Evolutionary conservation across 371 early-diverging fungal species (phyloP), one percentile per base, ranked within the genome.

Genomic region (Batkoa obscura): DNA sequence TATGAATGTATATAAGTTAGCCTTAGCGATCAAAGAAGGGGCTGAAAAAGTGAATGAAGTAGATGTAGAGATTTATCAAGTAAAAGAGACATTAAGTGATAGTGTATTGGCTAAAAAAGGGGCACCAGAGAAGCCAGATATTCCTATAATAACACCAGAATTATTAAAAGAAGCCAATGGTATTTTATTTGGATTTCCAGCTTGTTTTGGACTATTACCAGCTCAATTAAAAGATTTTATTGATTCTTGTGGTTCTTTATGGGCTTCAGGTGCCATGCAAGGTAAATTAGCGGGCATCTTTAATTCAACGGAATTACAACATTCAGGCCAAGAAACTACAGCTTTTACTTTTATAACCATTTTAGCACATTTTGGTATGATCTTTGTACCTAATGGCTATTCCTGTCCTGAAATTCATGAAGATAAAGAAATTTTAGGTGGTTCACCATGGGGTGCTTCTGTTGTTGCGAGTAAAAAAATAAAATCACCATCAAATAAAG

Each of bases 321-420:
- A 76, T 58, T 86, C 85, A 47, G 88, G 88, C 3, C 82, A 83
- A 59, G 90, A 89, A 63, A 79, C 83, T 3, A 85, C 87, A 0
- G 79, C 79, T 2, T 64, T 74, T 13, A 73, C 79, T 15, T 69
- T 80, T 36, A 48, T 90, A 34, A 70, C 81, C 12, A 76, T 74
- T 56, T 73, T 86, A 47, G 79, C 72, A 12, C 89, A 89, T 66
- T 87, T 84, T 58, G 91, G 90, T 3, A 72, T 89, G 58, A 66
- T 75, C 47, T 89, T 74, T 58, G 84, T 88, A 9, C 86, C 90
- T 2, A 64, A 85, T 53, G 84, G 84, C 2, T 80, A 68, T 51
- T 63, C 70, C 13, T 70, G 68, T 57, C 62, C 76, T 10, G 54
- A 70, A 17, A 49, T 79, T 47, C 66, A 66, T 55, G 73, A 78